phyloP scores from a whole-genome alignment of 371 early-diverging fungal species.

The Sporodiniella umbellata region DNA sequence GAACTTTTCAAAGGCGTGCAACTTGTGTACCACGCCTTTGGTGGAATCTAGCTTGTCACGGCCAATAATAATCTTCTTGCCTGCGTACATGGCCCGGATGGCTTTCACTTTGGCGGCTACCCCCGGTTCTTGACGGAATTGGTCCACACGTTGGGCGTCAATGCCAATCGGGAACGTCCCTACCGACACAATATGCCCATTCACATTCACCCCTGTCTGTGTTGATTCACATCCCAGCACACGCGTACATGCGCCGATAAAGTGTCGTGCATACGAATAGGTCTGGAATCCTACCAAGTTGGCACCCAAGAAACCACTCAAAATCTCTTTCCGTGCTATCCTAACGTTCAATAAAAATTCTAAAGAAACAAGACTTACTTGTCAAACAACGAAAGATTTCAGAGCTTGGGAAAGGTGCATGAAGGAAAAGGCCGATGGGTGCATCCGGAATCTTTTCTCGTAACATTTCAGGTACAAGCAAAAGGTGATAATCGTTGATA shows the following conservation, averaged over 20 bases:
- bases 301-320: constrained; percentile 89
- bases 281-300: constrained; percentile 95
- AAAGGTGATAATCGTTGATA: constrained; percentile 98
- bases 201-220: constrained; percentile 75
- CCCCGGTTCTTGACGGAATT: constrained; percentile 35
- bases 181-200: constrained; percentile 74
- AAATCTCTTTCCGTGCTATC: constrained; percentile 85
- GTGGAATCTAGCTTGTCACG: constrained; percentile 98
- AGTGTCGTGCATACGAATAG: constrained; percentile 96
- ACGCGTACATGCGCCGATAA: constrained; percentile 88
- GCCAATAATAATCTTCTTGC: constrained; percentile 95
- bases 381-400: constrained; percentile 94
- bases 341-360: too few relatives aligned
- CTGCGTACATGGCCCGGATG: constrained; percentile 82
- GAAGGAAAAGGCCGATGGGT: constrained; percentile 95
- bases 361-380: constrained; percentile 57
- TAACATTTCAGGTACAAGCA: constrained; percentile 88
- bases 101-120: constrained; percentile 74
- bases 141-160: constrained; percentile 66
- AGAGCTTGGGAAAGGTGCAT: constrained; percentile 95
- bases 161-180: constrained; percentile 98
- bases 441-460: constrained; percentile 76
- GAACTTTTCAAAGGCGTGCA: constrained; percentile 94
- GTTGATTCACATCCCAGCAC: constrained; percentile 89
- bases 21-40: constrained; percentile 97